phyloP scores from a whole-genome alignment of 1,139 yeast species.

The Geotrichum reessii region DNA sequence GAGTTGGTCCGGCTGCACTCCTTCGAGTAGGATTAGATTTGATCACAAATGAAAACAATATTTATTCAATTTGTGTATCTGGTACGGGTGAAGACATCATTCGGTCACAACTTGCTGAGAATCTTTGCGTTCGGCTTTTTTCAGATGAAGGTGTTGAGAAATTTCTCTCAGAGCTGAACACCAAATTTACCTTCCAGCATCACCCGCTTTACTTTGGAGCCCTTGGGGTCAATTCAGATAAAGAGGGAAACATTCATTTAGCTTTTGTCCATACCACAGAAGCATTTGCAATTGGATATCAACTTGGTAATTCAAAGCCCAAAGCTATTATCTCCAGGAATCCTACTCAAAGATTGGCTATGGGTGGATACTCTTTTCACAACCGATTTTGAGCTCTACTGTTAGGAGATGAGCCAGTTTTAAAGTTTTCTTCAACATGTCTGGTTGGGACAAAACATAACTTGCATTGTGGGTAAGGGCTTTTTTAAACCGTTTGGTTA shows the following conservation, averaged over 20 bases:
- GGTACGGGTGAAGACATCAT: conserved; percentile 40
- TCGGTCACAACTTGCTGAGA: conserved; percentile 26
- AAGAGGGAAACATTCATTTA: conserved; percentile 13
- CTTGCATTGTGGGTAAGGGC: background rate
- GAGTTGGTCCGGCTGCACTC: conserved; percentile 41
- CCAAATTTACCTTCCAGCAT: conserved; percentile 21
- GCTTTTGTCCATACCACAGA: conserved; percentile 28
- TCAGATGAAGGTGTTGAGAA: background rate
- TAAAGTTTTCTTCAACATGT: background rate
- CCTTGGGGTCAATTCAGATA: conserved; percentile 18
- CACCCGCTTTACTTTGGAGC: conserved; percentile 26
- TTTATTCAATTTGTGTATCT: conserved; percentile 27
- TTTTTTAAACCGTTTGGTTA: background rate
- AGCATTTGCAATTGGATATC: conserved; percentile 25
- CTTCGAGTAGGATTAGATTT: conserved; percentile 33
- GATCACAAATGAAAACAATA: background rate
- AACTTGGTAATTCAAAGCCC: conserved; percentile 5
- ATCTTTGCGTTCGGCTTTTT: conserved; percentile 4
- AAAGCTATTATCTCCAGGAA: background rate
- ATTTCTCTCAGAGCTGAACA: background rate
- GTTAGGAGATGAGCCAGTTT: background rate
- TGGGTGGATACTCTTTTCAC: background rate
- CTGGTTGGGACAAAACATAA: background rate
- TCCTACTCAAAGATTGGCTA: background rate
- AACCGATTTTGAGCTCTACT: background rate